Conservation (phyloP, 805 yeast species). For the Blastobotrys americana region DNA sequence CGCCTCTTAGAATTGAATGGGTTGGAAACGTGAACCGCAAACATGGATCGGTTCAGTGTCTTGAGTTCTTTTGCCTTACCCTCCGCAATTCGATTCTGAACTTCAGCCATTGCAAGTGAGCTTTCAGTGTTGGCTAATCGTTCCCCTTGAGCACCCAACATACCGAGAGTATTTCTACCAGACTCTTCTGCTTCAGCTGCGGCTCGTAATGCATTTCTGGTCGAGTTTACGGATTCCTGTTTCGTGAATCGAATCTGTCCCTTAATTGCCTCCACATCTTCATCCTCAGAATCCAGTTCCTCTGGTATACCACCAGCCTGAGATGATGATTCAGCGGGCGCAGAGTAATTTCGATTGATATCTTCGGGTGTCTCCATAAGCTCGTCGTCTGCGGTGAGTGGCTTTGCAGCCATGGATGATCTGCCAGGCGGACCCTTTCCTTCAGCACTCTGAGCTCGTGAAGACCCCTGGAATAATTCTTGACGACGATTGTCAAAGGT, state of each 20-base stretch:
- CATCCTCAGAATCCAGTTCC: conserved; percentile 49
- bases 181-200: conserved; percentile 66
- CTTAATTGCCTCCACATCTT: conserved; percentile 80
- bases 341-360: conserved; percentile 12
- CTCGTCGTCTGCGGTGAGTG: conserved; percentile 22
- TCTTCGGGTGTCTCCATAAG: conserved; percentile 24
- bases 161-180: conserved; percentile 78
- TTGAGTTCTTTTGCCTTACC: conserved; percentile 74
- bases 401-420: neutral
- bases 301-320: neutral
- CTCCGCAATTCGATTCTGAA: conserved; percentile 76
- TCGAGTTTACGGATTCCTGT: conserved; percentile 77
- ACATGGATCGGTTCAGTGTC: conserved; percentile 70
- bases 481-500: conserved; percentile 18
- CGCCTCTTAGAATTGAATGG: conserved; percentile 84
- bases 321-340: too few relatives aligned
- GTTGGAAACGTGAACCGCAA: conserved; percentile 72
- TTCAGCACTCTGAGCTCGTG: neutral
- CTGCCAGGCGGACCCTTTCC: neutral
- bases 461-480: conserved; percentile 25
- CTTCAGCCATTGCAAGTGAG: conserved; percentile 65
- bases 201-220: conserved; percentile 71
- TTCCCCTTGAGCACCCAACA: conserved; percentile 92
- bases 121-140: conserved; percentile 73
- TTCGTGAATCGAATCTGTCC: conserved; percentile 76